Conservation (phyloP, 2,329 filamentous ascomycete genomes). For the Botryotinia convoluta region DNA sequence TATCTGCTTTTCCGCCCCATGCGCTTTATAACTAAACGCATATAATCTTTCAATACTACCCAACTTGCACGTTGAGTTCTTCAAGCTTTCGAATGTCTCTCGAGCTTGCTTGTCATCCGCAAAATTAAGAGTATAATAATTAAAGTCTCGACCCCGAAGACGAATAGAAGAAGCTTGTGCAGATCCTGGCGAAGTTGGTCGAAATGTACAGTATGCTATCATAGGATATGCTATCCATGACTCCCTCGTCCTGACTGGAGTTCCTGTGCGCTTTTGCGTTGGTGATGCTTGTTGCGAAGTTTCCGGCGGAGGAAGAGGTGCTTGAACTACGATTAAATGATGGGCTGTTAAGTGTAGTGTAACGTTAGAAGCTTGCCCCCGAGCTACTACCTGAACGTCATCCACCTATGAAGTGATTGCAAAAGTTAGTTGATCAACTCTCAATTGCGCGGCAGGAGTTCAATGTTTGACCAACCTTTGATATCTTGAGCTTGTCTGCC, state of each 20-base stretch:
- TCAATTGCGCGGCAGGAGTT: not conserved
- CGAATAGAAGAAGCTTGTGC: slow-evolving; percentile 78
- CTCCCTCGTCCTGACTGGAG: slow-evolving; percentile 55
- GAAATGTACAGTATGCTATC: slow-evolving; percentile 75
- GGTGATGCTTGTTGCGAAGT: slow-evolving; percentile 27
- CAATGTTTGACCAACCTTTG: slow-evolving; percentile 40
- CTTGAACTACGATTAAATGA: slow-evolving; percentile 50
- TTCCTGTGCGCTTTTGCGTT: not conserved
- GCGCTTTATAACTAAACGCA: slow-evolving; percentile 81
- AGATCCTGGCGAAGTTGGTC: slow-evolving; percentile 67
- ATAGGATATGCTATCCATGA: slow-evolving; percentile 95
- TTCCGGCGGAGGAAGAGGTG: slow-evolving; percentile 28
- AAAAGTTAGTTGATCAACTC: slow-evolving; percentile 2
- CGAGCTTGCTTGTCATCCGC: slow-evolving; percentile 68
- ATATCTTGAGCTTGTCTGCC: slow-evolving; percentile 46
- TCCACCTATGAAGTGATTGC: slow-evolving; percentile 49
- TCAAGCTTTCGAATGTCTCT: slow-evolving; percentile 86
- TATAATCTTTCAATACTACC: slow-evolving; percentile 85
- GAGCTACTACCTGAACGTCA: slow-evolving; percentile 57
- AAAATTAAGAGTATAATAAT: slow-evolving; percentile 89
- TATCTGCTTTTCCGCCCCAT: slow-evolving; percentile 67
- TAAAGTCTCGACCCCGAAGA: slow-evolving; percentile 89
- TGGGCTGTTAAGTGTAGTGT: slow-evolving; percentile 61
- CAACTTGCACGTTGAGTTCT: slow-evolving; percentile 74
- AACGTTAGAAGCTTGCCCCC: slow-evolving; percentile 55